phyloP scores from a whole-genome alignment of 2,329 filamentous ascomycete genomes.

The Mollisiaceae sp. region DNA sequence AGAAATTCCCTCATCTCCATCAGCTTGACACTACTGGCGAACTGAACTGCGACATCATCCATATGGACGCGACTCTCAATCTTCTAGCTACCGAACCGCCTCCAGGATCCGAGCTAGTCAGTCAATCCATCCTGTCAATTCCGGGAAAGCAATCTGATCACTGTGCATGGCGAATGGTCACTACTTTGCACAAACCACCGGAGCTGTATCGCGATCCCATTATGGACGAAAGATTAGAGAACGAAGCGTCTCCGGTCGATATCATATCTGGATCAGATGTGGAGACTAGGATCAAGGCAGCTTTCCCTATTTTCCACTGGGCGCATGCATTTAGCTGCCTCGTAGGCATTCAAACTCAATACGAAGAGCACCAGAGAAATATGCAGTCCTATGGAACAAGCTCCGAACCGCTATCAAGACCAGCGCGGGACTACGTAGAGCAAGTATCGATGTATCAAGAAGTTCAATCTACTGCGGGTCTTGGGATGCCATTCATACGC shows the following conservation, averaged over 20 bases:
- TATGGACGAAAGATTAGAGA: conserved; percentile 45
- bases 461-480: conserved; percentile 61
- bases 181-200: conserved; percentile 60
- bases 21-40: conserved; percentile 57
- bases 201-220: conserved; percentile 45
- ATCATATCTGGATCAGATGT: conserved; percentile 25
- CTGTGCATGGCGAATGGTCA: conserved; percentile 65
- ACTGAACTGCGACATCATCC: conserved; percentile 62
- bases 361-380: conserved; percentile 53
- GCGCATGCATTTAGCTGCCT: conserved; percentile 40
- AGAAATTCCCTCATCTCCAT: conserved; percentile 61
- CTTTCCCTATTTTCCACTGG: conserved; percentile 41
- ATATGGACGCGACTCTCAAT: conserved; percentile 66
- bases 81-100: conserved; percentile 63
- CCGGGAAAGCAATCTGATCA: conserved; percentile 58
- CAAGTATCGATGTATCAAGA: conserved; percentile 72
- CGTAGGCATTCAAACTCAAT: conserved; percentile 32
- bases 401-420: conserved; percentile 39
- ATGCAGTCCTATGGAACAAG: conserved; percentile 45
- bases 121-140: conserved; percentile 63
- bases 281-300: conserved; percentile 37
- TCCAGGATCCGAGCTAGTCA: conserved; percentile 62
- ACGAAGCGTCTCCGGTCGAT: conserved; percentile 24
- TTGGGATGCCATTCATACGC: conserved; percentile 56
- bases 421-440: conserved; percentile 61